phyloP scores from a whole-genome alignment of 1,139 yeast genomes.

The Sugiyamaella paludigena region DNA sequence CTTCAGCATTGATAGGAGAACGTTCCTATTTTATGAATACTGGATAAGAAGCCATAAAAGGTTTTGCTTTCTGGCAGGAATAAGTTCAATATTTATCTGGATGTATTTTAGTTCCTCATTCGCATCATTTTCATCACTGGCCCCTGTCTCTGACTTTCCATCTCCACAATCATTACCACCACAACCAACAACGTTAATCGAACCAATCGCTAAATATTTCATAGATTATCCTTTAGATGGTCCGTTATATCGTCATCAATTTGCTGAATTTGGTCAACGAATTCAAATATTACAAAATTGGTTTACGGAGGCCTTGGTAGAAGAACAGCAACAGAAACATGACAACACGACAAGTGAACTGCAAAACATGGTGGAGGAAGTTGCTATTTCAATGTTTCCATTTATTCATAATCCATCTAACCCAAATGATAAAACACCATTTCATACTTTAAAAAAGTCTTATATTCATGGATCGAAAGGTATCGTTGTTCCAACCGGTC shows the following conservation, averaged over 20 bases:
- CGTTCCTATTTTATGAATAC: too few relatives aligned
- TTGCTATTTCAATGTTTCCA: slow-evolving; percentile 5
- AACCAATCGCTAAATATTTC: slow-evolving; percentile 6
- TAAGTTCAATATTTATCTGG: too few relatives aligned
- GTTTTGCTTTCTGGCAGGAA: too few relatives aligned
- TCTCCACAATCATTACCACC: too few relatives aligned
- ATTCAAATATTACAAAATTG: slow-evolving; percentile 5
- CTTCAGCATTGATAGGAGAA: too few relatives aligned
- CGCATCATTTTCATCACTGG: too few relatives aligned
- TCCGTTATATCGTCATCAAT: slow-evolving; percentile 8
- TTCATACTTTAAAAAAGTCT: slow-evolving; percentile 1
- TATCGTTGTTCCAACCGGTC: slow-evolving; percentile 3
- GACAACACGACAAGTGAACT: not conserved
- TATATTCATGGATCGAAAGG: slow-evolving; percentile 9
- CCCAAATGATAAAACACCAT: not conserved
- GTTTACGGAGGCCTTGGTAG: not conserved
- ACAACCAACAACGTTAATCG: too few relatives aligned
- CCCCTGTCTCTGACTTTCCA: too few relatives aligned
- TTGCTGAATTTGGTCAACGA: slow-evolving; percentile 7
- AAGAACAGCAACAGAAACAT: too few relatives aligned
- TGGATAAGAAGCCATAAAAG: too few relatives aligned
- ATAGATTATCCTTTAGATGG: slow-evolving; percentile 5
- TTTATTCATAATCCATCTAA: not conserved
- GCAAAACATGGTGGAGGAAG: slow-evolving; percentile 4
- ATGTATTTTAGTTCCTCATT: too few relatives aligned